Conservation (phyloP, 345 rosid genomes). For the Aegle marmelos region DNA sequence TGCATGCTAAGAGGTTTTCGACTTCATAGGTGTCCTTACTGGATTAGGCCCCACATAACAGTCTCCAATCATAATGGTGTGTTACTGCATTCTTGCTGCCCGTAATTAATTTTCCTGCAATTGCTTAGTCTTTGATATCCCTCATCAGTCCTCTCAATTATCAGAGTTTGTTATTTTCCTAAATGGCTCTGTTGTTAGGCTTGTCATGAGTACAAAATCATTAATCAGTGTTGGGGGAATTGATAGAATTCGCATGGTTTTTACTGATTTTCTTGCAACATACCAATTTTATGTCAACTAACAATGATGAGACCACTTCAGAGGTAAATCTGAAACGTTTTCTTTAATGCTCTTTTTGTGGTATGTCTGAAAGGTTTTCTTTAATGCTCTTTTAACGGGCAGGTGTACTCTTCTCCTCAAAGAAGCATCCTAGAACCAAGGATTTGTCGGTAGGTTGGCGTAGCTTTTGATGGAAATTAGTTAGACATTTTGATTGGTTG, state of each 20-base stretch:
- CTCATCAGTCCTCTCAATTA: background rate
- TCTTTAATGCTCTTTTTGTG: background rate
- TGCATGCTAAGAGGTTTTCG: constrained; percentile 92
- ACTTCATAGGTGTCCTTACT: constrained; percentile 82
- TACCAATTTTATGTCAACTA: background rate
- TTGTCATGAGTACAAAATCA: background rate
- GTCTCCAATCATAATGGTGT: constrained; percentile 72
- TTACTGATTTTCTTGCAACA: background rate
- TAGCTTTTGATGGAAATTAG: constrained; percentile 2
- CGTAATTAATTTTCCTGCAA: background rate
- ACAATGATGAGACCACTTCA: background rate
- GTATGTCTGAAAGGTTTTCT: background rate
- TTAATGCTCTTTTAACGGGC: constrained; percentile 11
- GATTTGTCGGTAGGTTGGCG: constrained; percentile 58
- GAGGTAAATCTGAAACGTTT: background rate
- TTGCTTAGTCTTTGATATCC: background rate
- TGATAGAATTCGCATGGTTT: background rate
- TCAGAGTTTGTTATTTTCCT: background rate
- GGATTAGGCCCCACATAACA: constrained; percentile 85
- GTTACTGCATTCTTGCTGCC: constrained; percentile 12
- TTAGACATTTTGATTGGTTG: background rate
- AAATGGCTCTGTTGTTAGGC: background rate
- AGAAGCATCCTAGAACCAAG: constrained; percentile 74
- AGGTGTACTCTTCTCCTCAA: constrained; percentile 82
- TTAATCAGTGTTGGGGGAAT: background rate